Evolutionary conservation across 2,329 filamentous ascomycete genomes (phyloP), one percentile per base, ranked within the genome.

Genomic region (Rhinocladiella similis): DNA sequence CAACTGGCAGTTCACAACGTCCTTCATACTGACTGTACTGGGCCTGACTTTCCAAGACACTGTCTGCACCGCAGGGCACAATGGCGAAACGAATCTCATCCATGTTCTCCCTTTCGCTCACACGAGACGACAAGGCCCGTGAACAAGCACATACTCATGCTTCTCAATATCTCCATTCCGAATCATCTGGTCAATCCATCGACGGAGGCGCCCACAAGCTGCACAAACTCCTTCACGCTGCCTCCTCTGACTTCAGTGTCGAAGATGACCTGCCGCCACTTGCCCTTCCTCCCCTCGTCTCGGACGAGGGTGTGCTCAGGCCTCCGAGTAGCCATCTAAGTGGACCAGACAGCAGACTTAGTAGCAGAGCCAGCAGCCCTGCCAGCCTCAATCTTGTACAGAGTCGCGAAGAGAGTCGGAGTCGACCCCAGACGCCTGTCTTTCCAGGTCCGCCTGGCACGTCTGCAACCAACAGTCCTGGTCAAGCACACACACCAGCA

Each of bases 281-380:
- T 47, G 70, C 69, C 16, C 75, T 73, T 33, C 74, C 75, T 38
- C 73, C 76, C 9, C 70, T 73, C 6, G 68, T 76, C 39, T 59
- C 71, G 36, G 61, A 70, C 9, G 42, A 47, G 33, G 61, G 67
- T 72, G 27, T 74, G 73, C 53, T 66, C 69, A 53, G 72, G 71
- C 56, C 65, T 73, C 68, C 71, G 35, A 68, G 66, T 57, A 69
- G 67, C 42, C 66, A 69, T 3, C 62, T 65, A 29, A 70, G 66
- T 54, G 68, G 68, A 9, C 67, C 73, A 29, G 68, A 54, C 45
- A 64, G 63, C 50, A 49, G 56, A 48, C 46, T 61, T 35, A 52
- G 68, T 42, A 74, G 73, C 59, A 64, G 74, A 56, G 71, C 54
- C 19, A 60, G 54, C 45, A 58, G 53, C 42, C 47, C 53, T 13